Evolutionary conservation across 495 filamentous ascomycete species (phyloP), one percentile per base, ranked within the genome.

Genomic region (Aspergillus avenaceus): DNA sequence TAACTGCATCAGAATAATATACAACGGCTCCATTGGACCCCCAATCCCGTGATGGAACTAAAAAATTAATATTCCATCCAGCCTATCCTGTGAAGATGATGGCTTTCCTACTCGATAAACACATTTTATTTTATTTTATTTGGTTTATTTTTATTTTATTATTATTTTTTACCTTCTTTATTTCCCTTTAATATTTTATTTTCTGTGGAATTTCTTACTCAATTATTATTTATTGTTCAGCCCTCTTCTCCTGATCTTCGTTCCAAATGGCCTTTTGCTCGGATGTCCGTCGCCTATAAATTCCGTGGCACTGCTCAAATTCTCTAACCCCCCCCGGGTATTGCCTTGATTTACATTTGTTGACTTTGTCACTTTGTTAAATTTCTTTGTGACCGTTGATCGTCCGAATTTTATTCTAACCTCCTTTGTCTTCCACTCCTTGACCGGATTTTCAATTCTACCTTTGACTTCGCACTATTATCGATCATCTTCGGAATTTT

Each of bases 1-100:
- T 41, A 25, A 40, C 42, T 52, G 49, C 49, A 45, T 45, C 49
- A 50, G 41, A 56, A 45, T 36, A 32, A 50, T 36, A 44, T 50
- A 36, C 45, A 27, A 37, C 22, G 46, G 52, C 47, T 54, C 52
- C 46, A 54, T 54, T 25, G 44, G 32, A 8, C 43, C 36, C 46
- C 46, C 41, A 41, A 28, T 50, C 52, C 47, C 52, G 52, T 46
- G 41, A 54, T 50, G 46, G 52, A 54, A 43, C 46, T 31, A 38
- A 38, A 53, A 53, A 44, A 48, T 31, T 49, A 53, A 48, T 53
- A 34, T 43, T 44, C 21, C 16, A 38, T 44, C 21, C 16, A 38
- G 34, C 16, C 34, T 21, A 12, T 8, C 34, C 16, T 38, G 34
- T 38, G 14, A 19, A 21, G 34, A 6, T 38, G 5, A 8, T 38